Evolutionary conservation across 225 moss, liverwort and hornwort genomes (phyloP), one percentile per base, ranked within the genome.

Genomic region (Antitrichia curtipendula): DNA sequence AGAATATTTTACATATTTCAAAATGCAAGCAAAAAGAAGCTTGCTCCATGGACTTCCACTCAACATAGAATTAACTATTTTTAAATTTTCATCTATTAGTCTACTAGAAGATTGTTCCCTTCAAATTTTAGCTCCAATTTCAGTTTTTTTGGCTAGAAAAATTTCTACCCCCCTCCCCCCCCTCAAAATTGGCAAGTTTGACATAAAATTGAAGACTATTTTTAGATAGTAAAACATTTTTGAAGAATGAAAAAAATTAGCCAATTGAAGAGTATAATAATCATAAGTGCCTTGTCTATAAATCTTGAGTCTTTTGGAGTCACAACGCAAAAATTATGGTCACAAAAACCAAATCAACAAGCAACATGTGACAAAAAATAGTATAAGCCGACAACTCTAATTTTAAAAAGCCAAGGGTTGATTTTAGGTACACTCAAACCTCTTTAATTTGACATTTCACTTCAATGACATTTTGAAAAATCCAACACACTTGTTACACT

Each of bases 141-240:
- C n/a, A n/a, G n/a, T n/a, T n/a, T n/a, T n/a, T n/a, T n/a, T n/a
- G n/a, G n/a, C n/a, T n/a, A n/a, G n/a, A n/a, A n/a, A n/a, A n/a
- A n/a, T n/a, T n/a, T n/a, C n/a, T n/a, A n/a, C n/a, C n/a, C n/a
- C n/a, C n/a, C n/a, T n/a, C n/a, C n/a, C n/a, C n/a, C n/a, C n/a
- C n/a, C n/a, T n/a, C n/a, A n/a, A n/a, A n/a, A 70, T 25, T 70
- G 3, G 15, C 41, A 25, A 70, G 8, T 15, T 3, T 25, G 24
- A 13, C 0, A 4, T 8, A 24, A 25, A 68, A 25, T 15, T 70
- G 1, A 15, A 4, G 25, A 1, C 1, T 70, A 14, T 1, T 70
- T 38, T 41, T 15, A 70, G 5, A 25, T 15, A 25, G 15, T 25
- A 15, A 40, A 38, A 22, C 0, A 41, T 24, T 11, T 24, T 41